Evolutionary conservation across 2,329 filamentous ascomycete species (phyloP).

Genomic region (Aspergillus ochraceus): DNA sequence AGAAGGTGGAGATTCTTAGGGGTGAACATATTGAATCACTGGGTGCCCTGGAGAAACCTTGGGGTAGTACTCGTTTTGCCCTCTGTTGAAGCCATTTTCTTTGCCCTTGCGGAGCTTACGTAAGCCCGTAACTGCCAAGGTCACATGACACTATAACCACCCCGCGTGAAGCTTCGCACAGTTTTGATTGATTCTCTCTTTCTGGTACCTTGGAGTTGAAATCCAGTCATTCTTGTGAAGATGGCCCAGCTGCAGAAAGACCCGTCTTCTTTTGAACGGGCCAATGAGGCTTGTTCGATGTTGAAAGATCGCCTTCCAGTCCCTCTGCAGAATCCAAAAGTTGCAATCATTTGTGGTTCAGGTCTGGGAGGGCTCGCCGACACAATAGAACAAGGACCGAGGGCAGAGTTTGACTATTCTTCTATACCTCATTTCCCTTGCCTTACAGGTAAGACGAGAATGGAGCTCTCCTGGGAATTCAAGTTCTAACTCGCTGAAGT

Average conservation of each 20-base stretch:
- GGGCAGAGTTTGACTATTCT: constrained; percentile 57
- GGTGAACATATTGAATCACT: not conserved
- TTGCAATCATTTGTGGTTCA: constrained; percentile 66
- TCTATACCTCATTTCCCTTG: constrained; percentile 62
- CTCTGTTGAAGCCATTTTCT: not conserved
- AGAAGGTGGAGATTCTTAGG: not conserved
- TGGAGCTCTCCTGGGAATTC: not conserved
- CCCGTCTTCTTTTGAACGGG: constrained; percentile 28
- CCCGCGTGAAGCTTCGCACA: not conserved
- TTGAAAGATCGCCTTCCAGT: constrained; percentile 53
- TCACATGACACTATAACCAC: not conserved
- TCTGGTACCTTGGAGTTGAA: not conserved
- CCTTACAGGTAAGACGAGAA: constrained; percentile 52
- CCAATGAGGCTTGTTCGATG: constrained; percentile 52
- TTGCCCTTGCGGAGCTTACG: not conserved
- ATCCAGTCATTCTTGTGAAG: not conserved
- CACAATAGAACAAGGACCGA: constrained; percentile 52
- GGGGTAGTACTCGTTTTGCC: not conserved
- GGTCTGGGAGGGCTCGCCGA: constrained; percentile 62
- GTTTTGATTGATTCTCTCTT: too few relatives aligned
- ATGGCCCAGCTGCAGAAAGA: constrained; percentile 14
- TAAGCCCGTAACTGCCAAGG: not conserved
- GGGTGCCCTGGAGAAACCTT: not conserved
- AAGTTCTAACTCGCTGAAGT: constrained; percentile 33
- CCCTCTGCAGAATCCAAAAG: constrained; percentile 52